Evolutionary conservation across 768 basidiomycete species (phyloP), one percentile per base, ranked within the genome.

Genomic region (Leucosporidium yakuticum): DNA sequence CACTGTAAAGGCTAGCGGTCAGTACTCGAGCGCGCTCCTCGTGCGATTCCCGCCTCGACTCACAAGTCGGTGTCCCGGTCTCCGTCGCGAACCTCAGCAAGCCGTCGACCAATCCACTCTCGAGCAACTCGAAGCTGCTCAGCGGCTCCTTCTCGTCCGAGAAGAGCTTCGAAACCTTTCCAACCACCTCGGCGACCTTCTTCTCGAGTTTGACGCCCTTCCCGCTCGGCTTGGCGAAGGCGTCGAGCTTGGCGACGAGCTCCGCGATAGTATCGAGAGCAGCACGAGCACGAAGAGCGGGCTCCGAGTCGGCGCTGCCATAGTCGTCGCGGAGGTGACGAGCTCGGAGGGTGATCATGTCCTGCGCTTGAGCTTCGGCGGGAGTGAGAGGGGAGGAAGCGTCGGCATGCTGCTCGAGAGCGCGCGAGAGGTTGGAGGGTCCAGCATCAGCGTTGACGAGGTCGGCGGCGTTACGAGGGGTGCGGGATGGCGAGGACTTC

Each of bases 71-170:
- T 15, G 39, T 59, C 4, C 61, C 59, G n/a, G 32, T 20, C 49
- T 32, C 86, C 5, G 88, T 89, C 7, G 91, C 85, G 78, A 91
- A 91, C 63, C 84, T 85, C 62, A 98, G 82, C 63, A 98, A 77
- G 19, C 87, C 87, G 73, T 94, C 92, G 3, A 97, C 88, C 7
- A 96, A 84, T 4, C 95, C 96, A 75, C 91, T 95, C 77, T 97
- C 89, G 65, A 97, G 80, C 57, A 98, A 79, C 80, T 99, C 96
- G 72, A 98, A 99, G 78, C 93, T 96, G 3, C 93, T 97, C 7
- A 98, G 85, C 14, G 91, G 76, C 63, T 77, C 74, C n/a, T 73
- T 75, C 63, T 69, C 70, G 19, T 86, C 86, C 2, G 87, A 80
- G 76, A 99, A 94, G 51, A 92, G 82, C 44, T 84, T 84, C 2